Evolutionary conservation across 805 yeast genomes (phyloP).

Genomic region (Kuraishia capsulata): DNA sequence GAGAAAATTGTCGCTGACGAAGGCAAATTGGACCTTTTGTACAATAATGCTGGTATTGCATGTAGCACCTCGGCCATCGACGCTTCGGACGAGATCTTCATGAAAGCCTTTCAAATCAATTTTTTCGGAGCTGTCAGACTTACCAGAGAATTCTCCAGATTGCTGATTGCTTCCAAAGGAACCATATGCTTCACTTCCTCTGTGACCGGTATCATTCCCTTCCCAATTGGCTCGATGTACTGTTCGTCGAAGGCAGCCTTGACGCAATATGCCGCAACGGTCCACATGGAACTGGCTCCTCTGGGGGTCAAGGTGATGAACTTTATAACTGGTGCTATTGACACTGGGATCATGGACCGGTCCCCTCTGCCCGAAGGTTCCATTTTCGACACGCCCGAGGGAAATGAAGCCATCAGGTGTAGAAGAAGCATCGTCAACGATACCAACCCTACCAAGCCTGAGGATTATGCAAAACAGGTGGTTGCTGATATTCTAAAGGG

Average conservation of each 20-base stretch:
- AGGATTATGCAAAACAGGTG: conserved; percentile 45
- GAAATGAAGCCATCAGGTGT: conserved; percentile 33
- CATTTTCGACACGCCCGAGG: conserved; percentile 41
- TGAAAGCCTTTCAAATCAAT: conserved; percentile 52
- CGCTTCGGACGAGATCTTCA: conserved; percentile 43
- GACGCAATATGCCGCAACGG: conserved; percentile 56
- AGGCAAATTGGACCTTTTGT: background rate
- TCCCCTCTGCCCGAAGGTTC: conserved; percentile 52
- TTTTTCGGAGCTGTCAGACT: conserved; percentile 62
- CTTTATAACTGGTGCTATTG: conserved; percentile 69
- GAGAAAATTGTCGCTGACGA: background rate
- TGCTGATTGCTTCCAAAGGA: conserved; percentile 58
- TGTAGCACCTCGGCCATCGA: conserved; percentile 67
- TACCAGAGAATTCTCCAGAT: conserved; percentile 45
- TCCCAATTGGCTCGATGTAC: conserved; percentile 65
- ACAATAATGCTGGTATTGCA: conserved; percentile 14
- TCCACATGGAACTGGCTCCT: conserved; percentile 61
- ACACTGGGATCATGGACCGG: conserved; percentile 59
- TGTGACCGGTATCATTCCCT: conserved; percentile 51
- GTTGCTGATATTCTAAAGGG: conserved; percentile 36
- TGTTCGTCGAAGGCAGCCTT: conserved; percentile 69
- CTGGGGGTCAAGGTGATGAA: conserved; percentile 65
- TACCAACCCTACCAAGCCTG: conserved; percentile 51
- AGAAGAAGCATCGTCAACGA: conserved; percentile 53
- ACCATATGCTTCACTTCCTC: conserved; percentile 71